Percentiles rank a stretch among this genome's conserved stretches.
These are phyloP conservation scores for Ogataea degrootiae DNA, from an alignment of 805 yeast species.

Conservation along the genomic window DNA sequence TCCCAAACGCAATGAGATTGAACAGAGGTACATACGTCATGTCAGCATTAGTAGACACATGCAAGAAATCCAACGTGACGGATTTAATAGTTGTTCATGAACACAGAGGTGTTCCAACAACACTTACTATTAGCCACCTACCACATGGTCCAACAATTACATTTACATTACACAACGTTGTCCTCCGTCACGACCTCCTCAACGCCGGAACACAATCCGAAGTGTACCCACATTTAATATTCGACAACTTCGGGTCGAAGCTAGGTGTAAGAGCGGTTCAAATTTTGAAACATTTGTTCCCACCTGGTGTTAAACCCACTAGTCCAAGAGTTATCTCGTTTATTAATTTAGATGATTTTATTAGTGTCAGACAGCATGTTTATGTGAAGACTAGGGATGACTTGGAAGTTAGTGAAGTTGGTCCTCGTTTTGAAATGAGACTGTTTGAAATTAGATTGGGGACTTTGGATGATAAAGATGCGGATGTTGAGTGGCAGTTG, in stretches of 20 bases:
- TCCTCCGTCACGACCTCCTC: slow-evolving; percentile 85
- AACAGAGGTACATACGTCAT: slow-evolving; percentile 92
- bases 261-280: slow-evolving; percentile 80
- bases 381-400: slow-evolving; percentile 83
- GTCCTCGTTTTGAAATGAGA: slow-evolving; percentile 98
- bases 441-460: slow-evolving; percentile 85
- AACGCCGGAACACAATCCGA: slow-evolving; percentile 86
- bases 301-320: slow-evolving; percentile 94
- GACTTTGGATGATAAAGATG: slow-evolving; percentile 90
- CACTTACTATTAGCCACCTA: slow-evolving; percentile 86
- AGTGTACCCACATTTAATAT: slow-evolving; percentile 88
- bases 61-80: slow-evolving; percentile 70
- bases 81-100: slow-evolving; percentile 88
- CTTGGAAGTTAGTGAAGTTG: slow-evolving; percentile 92
- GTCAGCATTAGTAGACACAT: slow-evolving; percentile 78
- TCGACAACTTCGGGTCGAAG: slow-evolving; percentile 79
- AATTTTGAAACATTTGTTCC: slow-evolving; percentile 82
- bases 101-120: slow-evolving; percentile 97
- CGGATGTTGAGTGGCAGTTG: slow-evolving; percentile 96
- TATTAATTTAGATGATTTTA: slow-evolving; percentile 85
- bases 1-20: slow-evolving; percentile 83
- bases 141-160: slow-evolving; percentile 98
- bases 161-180: slow-evolving; percentile 91
- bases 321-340: slow-evolving; percentile 90
- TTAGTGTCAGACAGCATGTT: slow-evolving; percentile 92